A percentile compares a stretch with the other conserved stretches of the same genome.
phyloP scores from a whole-genome alignment of 345 rosid species.

The Populus nigra region DNA sequence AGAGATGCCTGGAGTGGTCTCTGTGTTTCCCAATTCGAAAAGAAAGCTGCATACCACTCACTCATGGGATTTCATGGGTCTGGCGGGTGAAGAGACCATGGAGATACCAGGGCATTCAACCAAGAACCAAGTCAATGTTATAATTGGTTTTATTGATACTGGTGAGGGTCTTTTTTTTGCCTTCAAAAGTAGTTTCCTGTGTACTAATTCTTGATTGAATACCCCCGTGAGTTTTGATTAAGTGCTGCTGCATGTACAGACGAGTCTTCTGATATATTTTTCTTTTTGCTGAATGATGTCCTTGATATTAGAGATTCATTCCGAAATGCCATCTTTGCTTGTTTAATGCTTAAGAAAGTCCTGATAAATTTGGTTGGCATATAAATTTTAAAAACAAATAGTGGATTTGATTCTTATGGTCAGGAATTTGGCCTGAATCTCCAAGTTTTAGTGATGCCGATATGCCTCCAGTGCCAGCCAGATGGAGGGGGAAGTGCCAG shows the following conservation, averaged over 20 bases:
- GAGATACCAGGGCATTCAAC: constrained; percentile 54
- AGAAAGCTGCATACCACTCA: constrained; percentile 54
- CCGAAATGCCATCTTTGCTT: not conserved
- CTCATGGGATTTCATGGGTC: constrained; percentile 65
- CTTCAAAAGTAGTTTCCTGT: not conserved
- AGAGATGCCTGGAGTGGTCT: constrained; percentile 55
- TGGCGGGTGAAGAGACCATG: constrained; percentile 43
- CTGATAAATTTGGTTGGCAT: not conserved
- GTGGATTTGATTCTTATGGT: not conserved
- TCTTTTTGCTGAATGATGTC: not conserved
- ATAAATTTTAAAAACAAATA: not conserved
- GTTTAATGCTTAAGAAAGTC: not conserved
- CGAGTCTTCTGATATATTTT: not conserved
- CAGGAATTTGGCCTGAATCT: constrained; percentile 63
- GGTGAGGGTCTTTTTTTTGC: constrained; percentile 19
- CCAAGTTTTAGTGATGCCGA: constrained; percentile 41
- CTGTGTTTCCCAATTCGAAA: constrained; percentile 49
- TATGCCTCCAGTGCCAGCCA: constrained; percentile 47
- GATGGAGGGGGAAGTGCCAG: constrained; percentile 51
- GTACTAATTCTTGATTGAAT: not conserved
- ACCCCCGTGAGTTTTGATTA: not conserved
- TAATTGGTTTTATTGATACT: constrained; percentile 53
- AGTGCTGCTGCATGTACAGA: not conserved
- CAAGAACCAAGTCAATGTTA: constrained; percentile 44
- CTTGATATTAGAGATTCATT: not conserved